Evolutionary conservation across 225 moss, liverwort and hornwort genomes (phyloP).

Genomic region (Marchantia paleacea): DNA sequence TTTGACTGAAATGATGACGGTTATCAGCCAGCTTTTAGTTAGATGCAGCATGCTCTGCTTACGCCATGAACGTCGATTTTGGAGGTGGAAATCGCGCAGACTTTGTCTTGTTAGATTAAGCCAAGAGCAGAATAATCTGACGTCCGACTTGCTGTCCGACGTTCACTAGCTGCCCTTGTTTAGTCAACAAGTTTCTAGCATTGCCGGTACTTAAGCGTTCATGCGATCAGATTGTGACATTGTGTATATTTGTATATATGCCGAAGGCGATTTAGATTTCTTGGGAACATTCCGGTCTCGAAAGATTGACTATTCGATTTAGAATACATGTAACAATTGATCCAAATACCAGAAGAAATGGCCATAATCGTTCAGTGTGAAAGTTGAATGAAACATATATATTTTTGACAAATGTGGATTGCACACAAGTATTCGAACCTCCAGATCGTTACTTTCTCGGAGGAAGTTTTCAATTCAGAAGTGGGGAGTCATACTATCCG

Average conservation of each 20-base stretch:
- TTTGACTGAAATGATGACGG: not conserved
- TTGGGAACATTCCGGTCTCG: not conserved
- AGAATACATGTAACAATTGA: not conserved
- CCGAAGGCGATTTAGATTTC: not conserved
- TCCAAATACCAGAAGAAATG: not conserved
- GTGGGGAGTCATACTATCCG: too few relatives aligned
- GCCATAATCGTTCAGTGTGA: not conserved
- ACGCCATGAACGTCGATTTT: not conserved
- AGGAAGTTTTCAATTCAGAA: too few relatives aligned
- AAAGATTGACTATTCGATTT: not conserved
- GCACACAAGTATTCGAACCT: too few relatives aligned
- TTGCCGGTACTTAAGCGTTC: not conserved
- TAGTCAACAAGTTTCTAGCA: not conserved
- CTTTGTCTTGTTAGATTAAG: not conserved
- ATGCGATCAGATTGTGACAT: not conserved
- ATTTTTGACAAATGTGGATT: too few relatives aligned
- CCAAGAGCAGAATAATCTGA: not conserved
- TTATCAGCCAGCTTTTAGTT: not conserved
- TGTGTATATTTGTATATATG: not conserved
- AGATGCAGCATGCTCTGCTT: not conserved
- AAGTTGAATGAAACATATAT: not conserved
- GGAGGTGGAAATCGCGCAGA: not conserved
- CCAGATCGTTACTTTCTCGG: too few relatives aligned
- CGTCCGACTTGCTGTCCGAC: not conserved
- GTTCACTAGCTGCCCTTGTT: not conserved